Evolutionary conservation across 2,329 filamentous ascomycete species (phyloP), one percentile per base, ranked within the genome.

Genomic region (Plectosphaerella cucumerina): DNA sequence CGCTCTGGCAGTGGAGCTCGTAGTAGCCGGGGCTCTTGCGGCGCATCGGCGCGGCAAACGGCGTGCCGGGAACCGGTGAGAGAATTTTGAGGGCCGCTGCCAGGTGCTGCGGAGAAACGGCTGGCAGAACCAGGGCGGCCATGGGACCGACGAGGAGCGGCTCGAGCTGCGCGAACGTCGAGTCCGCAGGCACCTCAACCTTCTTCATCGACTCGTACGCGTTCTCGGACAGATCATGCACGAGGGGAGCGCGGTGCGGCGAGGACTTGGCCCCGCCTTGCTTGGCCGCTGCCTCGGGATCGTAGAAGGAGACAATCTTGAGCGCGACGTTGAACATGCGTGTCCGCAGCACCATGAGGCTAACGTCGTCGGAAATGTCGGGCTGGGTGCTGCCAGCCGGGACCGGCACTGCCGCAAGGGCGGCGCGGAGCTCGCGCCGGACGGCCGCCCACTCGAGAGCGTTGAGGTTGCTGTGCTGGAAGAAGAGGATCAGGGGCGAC

Each of bases 321-420:
- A 97, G 74, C 1, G 93, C 92, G 17, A 89, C 84, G 58, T 86
- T 85, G 65, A 99, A 90, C 64, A 99, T 95, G 63, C 89, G 88
- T 14, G 90, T 94, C 64, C 94, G 87, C 50, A 99, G 75, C 22
- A 96, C 89, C 67, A 95, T 87, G 22, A 97, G 67, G 69, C 89
- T 86, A 58, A 94, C 78, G 37, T 75, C 72, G 2, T 80, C 70
- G n/a, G 80, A 77, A 33, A 90, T 65, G 31, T 80, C 68, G 20
- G 72, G 56, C 14, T 69, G 61, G 22, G 73, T 66, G 6, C 71
- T 69, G 18, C 69, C 70, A 10, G 57, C 55, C 0, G 72, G 67
- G 3, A 63, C 51, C 11, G 72, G 59, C 11, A 82, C 72, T 17
- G 68, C 62, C 8, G 62, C 61, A 1, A 83, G 60, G 3, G 76